phyloP scores from a whole-genome alignment of 257 asterid species.

The Handroanthus guayacan region DNA sequence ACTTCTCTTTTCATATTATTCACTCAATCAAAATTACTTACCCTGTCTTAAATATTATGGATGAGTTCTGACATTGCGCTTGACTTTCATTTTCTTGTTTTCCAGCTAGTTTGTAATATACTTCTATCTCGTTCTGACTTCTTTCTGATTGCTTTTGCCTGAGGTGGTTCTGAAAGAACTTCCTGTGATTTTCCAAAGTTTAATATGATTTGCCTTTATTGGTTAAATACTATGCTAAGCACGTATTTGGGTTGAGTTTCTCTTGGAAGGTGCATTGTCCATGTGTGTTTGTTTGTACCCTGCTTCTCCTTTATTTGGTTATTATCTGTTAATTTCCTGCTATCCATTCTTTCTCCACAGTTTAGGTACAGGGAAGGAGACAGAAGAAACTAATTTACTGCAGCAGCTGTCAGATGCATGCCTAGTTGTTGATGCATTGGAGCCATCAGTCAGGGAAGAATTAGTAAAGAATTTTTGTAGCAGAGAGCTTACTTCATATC shows the following conservation, averaged over 20 bases:
- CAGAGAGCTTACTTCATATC: slow-evolving; percentile 73
- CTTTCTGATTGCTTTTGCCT: not conserved
- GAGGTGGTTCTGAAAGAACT: not conserved
- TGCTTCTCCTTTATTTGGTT: slow-evolving; percentile 12
- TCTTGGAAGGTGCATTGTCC: not conserved
- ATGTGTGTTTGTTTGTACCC: slow-evolving; percentile 6
- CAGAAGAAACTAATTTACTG: slow-evolving; percentile 62
- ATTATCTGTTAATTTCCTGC: slow-evolving; percentile 1
- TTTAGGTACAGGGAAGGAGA: slow-evolving; percentile 76
- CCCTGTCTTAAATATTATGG: not conserved
- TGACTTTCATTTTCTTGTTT: not conserved
- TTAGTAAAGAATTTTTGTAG: slow-evolving; percentile 66
- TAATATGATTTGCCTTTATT: not conserved
- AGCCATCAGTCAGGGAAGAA: slow-evolving; percentile 78
- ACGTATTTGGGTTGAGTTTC: slow-evolving; percentile 3
- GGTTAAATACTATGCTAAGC: not conserved
- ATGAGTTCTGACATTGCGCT: not conserved
- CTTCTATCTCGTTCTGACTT: not conserved
- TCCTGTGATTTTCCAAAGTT: not conserved
- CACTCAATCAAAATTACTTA: slow-evolving; percentile 8
- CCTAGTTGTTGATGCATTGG: slow-evolving; percentile 77
- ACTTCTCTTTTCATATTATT: not conserved
- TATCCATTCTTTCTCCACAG: slow-evolving; percentile 42
- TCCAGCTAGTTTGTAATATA: not conserved
- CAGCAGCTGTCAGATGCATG: slow-evolving; percentile 78